Conservation (phyloP, 78 protist species). For the Dictyostelium firmibasis region DNA sequence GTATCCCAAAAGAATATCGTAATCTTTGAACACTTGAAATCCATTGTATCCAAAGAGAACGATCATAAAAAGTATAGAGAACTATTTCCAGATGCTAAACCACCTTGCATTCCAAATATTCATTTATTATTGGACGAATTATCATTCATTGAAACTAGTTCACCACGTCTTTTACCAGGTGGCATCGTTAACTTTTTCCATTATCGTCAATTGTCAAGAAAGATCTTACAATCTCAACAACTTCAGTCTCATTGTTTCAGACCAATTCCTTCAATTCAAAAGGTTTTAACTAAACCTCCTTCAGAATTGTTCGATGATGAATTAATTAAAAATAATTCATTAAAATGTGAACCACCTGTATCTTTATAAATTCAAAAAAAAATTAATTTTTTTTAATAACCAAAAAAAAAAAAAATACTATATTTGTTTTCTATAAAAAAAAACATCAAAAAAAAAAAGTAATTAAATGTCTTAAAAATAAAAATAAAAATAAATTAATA, state of each 20-base stretch:
- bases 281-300: slow-evolving; percentile 43
- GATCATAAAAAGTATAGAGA: slow-evolving; percentile 64
- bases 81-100: slow-evolving; percentile 13
- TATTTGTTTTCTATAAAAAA: too few relatives aligned
- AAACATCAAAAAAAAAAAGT: too few relatives aligned
- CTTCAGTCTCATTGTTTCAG: slow-evolving; percentile 25
- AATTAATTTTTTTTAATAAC: too few relatives aligned
- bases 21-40: neutral
- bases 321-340: slow-evolving; percentile 22
- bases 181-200: slow-evolving; percentile 81
- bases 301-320: slow-evolving; percentile 65
- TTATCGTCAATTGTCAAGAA: slow-evolving; percentile 57
- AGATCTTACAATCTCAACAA: slow-evolving; percentile 55
- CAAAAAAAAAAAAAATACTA: too few relatives aligned
- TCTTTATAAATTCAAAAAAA: neutral
- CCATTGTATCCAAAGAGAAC: slow-evolving; percentile 42
- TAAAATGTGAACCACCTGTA: slow-evolving; percentile 34
- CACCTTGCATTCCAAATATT: slow-evolving; percentile 68
- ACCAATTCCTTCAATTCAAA: slow-evolving; percentile 60
- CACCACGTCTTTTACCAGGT: slow-evolving; percentile 60
- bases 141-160: slow-evolving; percentile 33
- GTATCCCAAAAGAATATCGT: neutral
- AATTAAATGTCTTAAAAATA: too few relatives aligned
- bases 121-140: slow-evolving; percentile 42
- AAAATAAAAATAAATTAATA: too few relatives aligned